Evolutionary conservation across 23 red algal species (phyloP).

Genomic region (Chondrus crispus): DNA sequence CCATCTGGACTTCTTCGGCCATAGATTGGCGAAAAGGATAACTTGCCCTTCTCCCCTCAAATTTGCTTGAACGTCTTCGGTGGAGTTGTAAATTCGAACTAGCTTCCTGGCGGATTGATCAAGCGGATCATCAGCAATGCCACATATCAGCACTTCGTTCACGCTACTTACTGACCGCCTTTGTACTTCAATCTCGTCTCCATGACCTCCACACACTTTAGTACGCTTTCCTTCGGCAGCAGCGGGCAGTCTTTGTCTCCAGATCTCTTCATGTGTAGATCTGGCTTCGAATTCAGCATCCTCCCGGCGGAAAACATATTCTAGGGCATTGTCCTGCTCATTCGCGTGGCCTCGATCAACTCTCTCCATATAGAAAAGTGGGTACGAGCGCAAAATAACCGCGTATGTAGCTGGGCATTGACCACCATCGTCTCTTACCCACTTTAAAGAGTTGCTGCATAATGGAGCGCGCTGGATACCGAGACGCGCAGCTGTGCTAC

Average conservation of each 20-base stretch:
- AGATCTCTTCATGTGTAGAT: neutral
- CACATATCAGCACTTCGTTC: slow-evolving; percentile 37
- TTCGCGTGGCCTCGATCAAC: neutral
- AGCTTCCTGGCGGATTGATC: slow-evolving; percentile 9
- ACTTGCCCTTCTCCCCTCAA: slow-evolving; percentile 5
- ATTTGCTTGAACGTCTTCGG: slow-evolving; percentile 1
- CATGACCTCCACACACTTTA: neutral
- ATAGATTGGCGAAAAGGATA: slow-evolving; percentile 26
- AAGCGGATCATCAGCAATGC: slow-evolving; percentile 25
- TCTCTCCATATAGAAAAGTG: slow-evolving; percentile 44
- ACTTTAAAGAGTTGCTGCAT: slow-evolving; percentile 10
- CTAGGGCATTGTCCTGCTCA: neutral
- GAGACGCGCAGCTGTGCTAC: neutral
- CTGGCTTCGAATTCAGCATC: slow-evolving; percentile 55
- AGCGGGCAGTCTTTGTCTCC: neutral
- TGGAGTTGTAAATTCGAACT: slow-evolving; percentile 43
- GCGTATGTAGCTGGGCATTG: slow-evolving; percentile 18
- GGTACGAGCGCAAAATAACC: slow-evolving; percentile 55
- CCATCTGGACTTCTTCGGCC: slow-evolving; percentile 20
- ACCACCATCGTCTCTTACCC: neutral
- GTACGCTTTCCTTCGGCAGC: neutral
- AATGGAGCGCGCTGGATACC: neutral
- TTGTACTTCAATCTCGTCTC: neutral
- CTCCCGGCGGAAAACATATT: neutral
- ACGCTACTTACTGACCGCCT: slow-evolving; percentile 9